These are phyloP conservation scores for Saccharomycopsis babjevae DNA, from an alignment of 805 yeast genomes.

Conservation along the genomic window DNA sequence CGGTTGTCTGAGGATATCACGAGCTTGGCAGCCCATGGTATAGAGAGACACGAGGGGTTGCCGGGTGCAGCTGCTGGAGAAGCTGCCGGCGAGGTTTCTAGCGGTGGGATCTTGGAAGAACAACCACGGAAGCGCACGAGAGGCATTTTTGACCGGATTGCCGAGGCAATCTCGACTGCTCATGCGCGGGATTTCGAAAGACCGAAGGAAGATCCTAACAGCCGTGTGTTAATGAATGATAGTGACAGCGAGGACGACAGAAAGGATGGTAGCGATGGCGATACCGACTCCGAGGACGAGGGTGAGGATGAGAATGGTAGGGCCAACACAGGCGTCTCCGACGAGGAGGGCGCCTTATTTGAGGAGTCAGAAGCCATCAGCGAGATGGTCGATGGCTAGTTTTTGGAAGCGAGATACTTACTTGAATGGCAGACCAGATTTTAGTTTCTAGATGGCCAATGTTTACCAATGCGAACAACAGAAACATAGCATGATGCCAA, in stretches of 20 bases:
- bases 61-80: background rate
- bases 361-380: conserved; percentile 20
- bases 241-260: conserved; percentile 16
- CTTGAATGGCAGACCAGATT: no score
- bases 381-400: conserved; percentile 17
- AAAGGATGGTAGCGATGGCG: conserved; percentile 24
- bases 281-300: conserved; percentile 3
- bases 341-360: conserved; percentile 18
- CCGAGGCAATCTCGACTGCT: conserved; percentile 56
- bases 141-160: conserved; percentile 24
- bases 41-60: background rate
- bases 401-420: no score
- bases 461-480: no score
- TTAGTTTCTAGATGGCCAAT: no score
- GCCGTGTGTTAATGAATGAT: conserved; percentile 19
- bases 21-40: conserved; percentile 13
- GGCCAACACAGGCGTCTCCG: conserved; percentile 25
- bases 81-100: background rate
- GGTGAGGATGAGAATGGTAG: conserved; percentile 8
- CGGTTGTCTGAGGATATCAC: conserved; percentile 22
- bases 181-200: conserved; percentile 83
- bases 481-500: no score
- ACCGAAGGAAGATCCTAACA: conserved; percentile 23
- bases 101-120: background rate
- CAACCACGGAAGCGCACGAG: background rate